Conservation (phyloP, 2,329 filamentous ascomycete genomes). For the Fusarium sp. region DNA sequence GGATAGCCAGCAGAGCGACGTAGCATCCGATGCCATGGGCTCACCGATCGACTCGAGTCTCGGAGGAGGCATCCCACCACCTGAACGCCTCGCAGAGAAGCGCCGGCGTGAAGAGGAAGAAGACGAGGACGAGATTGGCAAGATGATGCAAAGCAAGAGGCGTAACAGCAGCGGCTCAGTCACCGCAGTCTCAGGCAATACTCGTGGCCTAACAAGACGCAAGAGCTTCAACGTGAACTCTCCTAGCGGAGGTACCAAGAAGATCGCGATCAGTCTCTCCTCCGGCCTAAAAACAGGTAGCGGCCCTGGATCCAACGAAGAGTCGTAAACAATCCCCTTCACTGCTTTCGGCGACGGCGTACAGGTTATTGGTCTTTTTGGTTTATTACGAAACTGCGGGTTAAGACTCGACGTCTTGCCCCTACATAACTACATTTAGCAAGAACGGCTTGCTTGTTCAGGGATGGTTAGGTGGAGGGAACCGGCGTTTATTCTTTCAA, state of each 20-base stretch:
- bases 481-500: conserved; percentile 46
- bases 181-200: conserved; percentile 55
- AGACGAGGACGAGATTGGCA: conserved; percentile 93
- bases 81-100: conserved; percentile 88
- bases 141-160: conserved; percentile 77
- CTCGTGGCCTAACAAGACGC: conserved; percentile 53
- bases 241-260: conserved; percentile 60
- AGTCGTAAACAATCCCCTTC: conserved; percentile 51
- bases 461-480: conserved; percentile 39
- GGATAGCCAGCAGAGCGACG: conserved; percentile 49
- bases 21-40: conserved; percentile 53
- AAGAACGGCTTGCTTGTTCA: conserved; percentile 37
- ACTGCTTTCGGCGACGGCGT: conserved; percentile 49
- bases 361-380: conserved; percentile 44
- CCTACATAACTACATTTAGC: conserved; percentile 39
- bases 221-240: conserved; percentile 60
- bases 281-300: conserved; percentile 60
- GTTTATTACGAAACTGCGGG: conserved; percentile 36
- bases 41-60: conserved; percentile 47
- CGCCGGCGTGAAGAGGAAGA: conserved; percentile 87
- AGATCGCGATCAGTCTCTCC: conserved; percentile 71
- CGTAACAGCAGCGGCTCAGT: conserved; percentile 69
- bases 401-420: conserved; percentile 31
- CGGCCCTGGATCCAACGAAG: conserved; percentile 56
- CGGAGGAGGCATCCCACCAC: conserved; percentile 65